Evolutionary conservation across 2,329 filamentous ascomycete genomes (phyloP).

Genomic region (Lecanicillium sp.): DNA sequence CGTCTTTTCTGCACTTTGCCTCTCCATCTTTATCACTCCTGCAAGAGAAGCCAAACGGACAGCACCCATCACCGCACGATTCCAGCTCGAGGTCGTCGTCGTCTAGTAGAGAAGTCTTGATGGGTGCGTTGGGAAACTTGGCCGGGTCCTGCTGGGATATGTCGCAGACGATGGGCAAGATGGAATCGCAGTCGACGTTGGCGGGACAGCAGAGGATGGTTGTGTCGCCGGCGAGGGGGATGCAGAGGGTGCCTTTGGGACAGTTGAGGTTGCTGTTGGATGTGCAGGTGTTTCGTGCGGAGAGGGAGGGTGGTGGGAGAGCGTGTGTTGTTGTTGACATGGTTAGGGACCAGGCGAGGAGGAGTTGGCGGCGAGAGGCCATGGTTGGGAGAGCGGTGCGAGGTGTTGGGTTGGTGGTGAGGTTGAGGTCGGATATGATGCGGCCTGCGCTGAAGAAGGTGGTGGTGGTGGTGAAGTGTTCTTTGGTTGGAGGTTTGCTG

Average conservation of each 20-base stretch:
- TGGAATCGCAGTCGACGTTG: conserved; percentile 47
- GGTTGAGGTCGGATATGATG: no score
- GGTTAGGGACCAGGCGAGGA: conserved; percentile 18
- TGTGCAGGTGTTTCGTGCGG: conserved; percentile 41
- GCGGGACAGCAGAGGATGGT: conserved; percentile 64
- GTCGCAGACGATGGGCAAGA: conserved; percentile 59
- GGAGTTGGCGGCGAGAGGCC: conserved; percentile 18
- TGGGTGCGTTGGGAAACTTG: conserved; percentile 44
- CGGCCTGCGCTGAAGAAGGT: no score
- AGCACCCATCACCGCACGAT: conserved; percentile 55
- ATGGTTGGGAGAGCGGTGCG: no score
- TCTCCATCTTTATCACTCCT: conserved; percentile 25
- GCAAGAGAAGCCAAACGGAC: conserved; percentile 66
- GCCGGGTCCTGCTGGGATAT: conserved; percentile 51
- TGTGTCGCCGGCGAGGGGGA: conserved; percentile 52
- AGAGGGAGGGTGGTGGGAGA: conserved; percentile 28
- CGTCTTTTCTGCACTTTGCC: conserved; percentile 39
- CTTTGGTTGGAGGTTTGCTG: no score
- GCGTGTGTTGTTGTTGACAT: conserved; percentile 31
- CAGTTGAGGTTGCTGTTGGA: conserved; percentile 59
- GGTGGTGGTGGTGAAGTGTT: no score
- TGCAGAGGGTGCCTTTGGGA: conserved; percentile 42
- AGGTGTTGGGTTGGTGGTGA: no score
- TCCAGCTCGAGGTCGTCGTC: conserved; percentile 42
- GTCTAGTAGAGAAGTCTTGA: conserved; percentile 57